Evolutionary conservation across 176 grass and related monocot genomes (phyloP).

Genomic region (Triticum turgidum): DNA sequence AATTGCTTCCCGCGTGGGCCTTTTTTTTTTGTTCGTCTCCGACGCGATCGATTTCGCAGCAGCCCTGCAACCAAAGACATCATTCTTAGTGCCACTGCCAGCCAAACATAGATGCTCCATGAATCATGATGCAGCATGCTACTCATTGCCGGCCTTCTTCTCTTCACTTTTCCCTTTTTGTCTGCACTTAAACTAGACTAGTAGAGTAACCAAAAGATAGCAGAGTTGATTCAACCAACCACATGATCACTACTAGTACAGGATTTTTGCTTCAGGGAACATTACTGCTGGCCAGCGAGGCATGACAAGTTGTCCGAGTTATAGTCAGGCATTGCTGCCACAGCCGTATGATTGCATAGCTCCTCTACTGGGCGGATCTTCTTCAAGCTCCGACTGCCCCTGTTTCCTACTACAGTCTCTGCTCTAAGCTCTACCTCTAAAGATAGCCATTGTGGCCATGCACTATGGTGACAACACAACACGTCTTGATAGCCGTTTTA

Average conservation of each 20-base stretch:
- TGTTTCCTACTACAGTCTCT: neutral
- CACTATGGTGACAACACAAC: neutral
- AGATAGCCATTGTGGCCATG: neutral
- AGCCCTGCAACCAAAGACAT: no score
- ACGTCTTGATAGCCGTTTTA: neutral
- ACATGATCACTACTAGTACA: neutral
- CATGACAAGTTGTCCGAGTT: neutral
- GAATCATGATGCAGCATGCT: conserved; percentile 31
- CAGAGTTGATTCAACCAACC: conserved; percentile 30
- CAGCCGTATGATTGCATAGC: neutral
- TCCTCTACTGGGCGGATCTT: neutral
- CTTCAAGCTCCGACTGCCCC: neutral
- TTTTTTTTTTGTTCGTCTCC: neutral
- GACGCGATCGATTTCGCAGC: neutral
- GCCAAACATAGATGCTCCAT: conserved; percentile 13
- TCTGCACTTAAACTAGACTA: conserved; percentile 26
- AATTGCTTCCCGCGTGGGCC: conserved; percentile 26
- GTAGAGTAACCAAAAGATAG: conserved; percentile 7
- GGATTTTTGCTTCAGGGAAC: conserved; percentile 19
- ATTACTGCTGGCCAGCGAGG: conserved; percentile 3
- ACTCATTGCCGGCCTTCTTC: neutral
- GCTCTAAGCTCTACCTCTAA: neutral
- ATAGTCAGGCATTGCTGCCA: conserved; percentile 19
- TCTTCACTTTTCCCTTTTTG: conserved; percentile 26
- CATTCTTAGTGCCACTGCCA: neutral